Base-by-base conservation (phyloP, 306 rosid species). In the Glycine tomentella region DNA sequence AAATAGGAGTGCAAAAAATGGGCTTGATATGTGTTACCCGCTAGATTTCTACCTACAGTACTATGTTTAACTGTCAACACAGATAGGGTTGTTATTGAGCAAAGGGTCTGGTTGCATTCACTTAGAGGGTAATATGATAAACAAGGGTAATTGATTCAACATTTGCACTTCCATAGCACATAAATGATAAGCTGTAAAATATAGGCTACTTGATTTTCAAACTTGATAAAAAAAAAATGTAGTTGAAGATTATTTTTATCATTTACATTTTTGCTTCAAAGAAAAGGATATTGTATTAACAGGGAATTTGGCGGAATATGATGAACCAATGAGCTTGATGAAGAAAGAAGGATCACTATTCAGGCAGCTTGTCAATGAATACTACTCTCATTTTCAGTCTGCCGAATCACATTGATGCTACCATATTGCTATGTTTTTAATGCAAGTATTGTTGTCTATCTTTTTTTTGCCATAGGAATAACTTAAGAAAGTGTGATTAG, bases 311-410 rank as follows among this genome's bases (percentile, higher is more conserved):
- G 85, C 73, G 64, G 95, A 92, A 80, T 92, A 89, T 77, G 95
- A 92, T 59, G 95, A 90, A 69, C 97, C 95, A 14, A 76, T 59
- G 88, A 86, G 56, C 42, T 75, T 90, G 55, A 89, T 90, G 87
- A 88, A 88, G 80, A 88, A 74, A 48, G 94, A 89, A 81, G 91
- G 76, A 33, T 93, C 95, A 1, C 68, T 93, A 62, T 92, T 90
- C 8, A 85, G 87, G 51, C 64, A 88, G 78, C 89, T 92, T 74
- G 97, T 92, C 4, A 86, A 89, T 67, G 94, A 93, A 80, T 93
- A 91, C 77, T 89, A 93, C 91, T 93, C 97, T 68, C 92, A 86
- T 85, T 77, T 88, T 70, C 89, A 88, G 50, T 83, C 88, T 46
- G 86, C 87, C 67, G 83, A 84, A 74, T 89, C 84, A 6, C 84